A percentile compares a stretch with the other conserved stretches of the same genome.
Conservation (phyloP, 441 rosid genomes). For the Jatropha podagrica region DNA sequence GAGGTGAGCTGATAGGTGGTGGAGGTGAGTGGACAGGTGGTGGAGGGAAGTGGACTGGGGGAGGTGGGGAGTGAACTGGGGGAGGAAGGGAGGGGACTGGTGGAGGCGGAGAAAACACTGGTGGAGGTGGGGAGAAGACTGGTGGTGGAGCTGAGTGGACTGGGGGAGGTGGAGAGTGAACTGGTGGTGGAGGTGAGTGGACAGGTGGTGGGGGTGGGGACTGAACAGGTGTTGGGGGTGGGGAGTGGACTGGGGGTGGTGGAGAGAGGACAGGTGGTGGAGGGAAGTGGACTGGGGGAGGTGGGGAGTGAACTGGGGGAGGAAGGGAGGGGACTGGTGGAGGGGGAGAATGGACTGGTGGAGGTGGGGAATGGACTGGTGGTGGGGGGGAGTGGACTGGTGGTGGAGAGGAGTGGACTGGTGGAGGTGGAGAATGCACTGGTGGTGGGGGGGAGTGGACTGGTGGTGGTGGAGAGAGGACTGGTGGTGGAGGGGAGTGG, state of each 20-base stretch:
- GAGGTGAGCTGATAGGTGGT: not conserved
- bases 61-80: not conserved
- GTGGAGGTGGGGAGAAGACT: not conserved
- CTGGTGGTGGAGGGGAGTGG: no score
- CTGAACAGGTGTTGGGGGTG: conserved; percentile 18
- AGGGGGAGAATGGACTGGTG: not conserved
- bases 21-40: conserved; percentile 4
- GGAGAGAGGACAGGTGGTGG: conserved; percentile 9
- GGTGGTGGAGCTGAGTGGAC: conserved; percentile 14
- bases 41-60: conserved; percentile 17
- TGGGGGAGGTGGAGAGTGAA: conserved; percentile 18
- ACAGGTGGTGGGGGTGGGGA: conserved; percentile 25
- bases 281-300: conserved; percentile 9
- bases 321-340: not conserved
- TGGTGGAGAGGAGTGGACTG: conserved; percentile 15
- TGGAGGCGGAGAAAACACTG: not conserved
- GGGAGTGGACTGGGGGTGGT: conserved; percentile 11
- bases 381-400: conserved; percentile 2
- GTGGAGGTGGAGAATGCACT: conserved; percentile 13
- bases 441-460: conserved; percentile 31
- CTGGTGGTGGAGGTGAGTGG: conserved; percentile 20
- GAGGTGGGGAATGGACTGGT: not conserved
- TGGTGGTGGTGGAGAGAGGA: conserved; percentile 21
- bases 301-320: conserved; percentile 10
- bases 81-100: not conserved